Evolutionary conservation across 345 rosid genomes (phyloP).

Genomic region (Pelargonium nanum): DNA sequence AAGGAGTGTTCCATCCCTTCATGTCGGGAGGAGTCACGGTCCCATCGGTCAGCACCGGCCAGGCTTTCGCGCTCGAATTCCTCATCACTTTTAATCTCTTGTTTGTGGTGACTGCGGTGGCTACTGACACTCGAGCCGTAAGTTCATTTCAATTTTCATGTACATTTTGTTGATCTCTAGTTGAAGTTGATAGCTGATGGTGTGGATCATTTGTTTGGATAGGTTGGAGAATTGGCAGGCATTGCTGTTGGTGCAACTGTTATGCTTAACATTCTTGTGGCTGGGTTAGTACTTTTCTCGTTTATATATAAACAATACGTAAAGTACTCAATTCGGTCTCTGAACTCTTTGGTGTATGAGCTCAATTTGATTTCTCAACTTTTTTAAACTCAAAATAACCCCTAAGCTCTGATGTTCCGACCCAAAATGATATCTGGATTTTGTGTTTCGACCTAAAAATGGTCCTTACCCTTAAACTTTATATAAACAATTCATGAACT

Average conservation of each 20-base stretch:
- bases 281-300: conserved; percentile 50
- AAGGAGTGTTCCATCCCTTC: background rate
- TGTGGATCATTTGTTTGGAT: background rate
- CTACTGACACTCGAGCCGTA: background rate
- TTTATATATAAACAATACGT: background rate
- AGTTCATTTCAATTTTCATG: background rate
- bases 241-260: conserved; percentile 97
- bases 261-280: conserved; percentile 84
- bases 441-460: too few species aligned
- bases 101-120: background rate
- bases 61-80: background rate
- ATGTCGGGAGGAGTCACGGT: background rate
- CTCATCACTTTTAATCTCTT: background rate
- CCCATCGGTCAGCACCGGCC: background rate
- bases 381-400: too few species aligned
- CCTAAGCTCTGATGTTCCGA: too few species aligned
- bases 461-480: too few species aligned
- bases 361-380: too few species aligned
- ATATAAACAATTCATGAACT: too few species aligned
- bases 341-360: too few species aligned
- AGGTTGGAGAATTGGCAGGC: conserved; percentile 98
- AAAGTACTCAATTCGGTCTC: too few species aligned
- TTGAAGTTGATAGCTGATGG: too few species aligned
- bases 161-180: background rate
- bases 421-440: too few species aligned